Conservation (phyloP, 352 stramenopile genomes). For the Globisporangium canariense region DNA sequence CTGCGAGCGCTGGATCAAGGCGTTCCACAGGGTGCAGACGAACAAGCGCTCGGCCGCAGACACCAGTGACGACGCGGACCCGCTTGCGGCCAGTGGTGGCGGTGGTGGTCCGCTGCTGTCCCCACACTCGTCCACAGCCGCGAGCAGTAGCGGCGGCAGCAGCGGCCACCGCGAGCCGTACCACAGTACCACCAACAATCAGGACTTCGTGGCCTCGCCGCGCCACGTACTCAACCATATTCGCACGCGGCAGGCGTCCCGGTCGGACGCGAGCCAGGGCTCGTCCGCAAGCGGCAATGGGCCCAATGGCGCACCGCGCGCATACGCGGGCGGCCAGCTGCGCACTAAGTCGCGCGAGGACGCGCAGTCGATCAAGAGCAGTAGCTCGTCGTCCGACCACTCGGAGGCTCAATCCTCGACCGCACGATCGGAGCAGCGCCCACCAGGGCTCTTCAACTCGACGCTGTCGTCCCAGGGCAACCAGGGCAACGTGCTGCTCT, state of each 20-base stretch:
- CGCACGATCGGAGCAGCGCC: constrained; percentile 25
- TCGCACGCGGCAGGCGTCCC: constrained; percentile 20
- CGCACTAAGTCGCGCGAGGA: constrained; percentile 22
- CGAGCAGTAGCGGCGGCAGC: constrained; percentile 7
- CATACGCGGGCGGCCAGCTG: constrained; percentile 24
- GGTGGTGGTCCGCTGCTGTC: background rate
- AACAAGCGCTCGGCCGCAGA: constrained; percentile 25
- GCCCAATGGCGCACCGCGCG: constrained; percentile 26
- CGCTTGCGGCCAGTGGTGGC: constrained; percentile 9
- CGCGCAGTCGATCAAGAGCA: constrained; percentile 17
- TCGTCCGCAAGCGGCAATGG: constrained; percentile 15
- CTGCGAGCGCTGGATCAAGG: constrained; percentile 48
- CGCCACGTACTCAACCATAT: constrained; percentile 27
- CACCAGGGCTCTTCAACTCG: constrained; percentile 27
- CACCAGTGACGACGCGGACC: constrained; percentile 8
- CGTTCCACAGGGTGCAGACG: constrained; percentile 58
- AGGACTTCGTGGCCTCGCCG: constrained; percentile 13
- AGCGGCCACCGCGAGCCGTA: background rate
- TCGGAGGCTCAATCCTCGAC: constrained; percentile 4
- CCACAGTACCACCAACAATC: background rate
- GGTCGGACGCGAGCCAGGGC: constrained; percentile 25
- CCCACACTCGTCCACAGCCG: constrained; percentile 2
- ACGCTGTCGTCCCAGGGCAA: constrained; percentile 26
- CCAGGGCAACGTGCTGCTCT: constrained; percentile 61
- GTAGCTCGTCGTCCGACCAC: constrained; percentile 25